phyloP scores from a whole-genome alignment of 2,329 filamentous ascomycete genomes.

The Onygenales sp. region DNA sequence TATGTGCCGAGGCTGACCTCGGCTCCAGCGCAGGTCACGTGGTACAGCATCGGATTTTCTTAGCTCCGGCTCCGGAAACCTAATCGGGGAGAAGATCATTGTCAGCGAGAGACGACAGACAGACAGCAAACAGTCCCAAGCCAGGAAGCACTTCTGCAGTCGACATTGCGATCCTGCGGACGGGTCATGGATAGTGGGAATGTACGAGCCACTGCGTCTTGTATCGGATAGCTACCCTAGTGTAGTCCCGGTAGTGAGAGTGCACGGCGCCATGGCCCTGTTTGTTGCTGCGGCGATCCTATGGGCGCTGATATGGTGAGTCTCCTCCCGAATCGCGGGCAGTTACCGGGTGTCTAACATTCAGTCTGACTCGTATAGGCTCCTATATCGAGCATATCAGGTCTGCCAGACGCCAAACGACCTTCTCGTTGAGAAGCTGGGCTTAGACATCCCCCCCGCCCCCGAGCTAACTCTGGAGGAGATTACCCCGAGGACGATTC shows the following conservation, averaged over 20 bases:
- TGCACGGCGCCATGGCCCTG: conserved; percentile 41
- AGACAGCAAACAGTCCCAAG: neutral
- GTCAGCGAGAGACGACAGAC: neutral
- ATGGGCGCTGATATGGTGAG: conserved; percentile 41
- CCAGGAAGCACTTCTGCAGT: neutral
- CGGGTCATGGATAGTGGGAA: conserved; percentile 29
- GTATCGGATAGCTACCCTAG: conserved; percentile 37
- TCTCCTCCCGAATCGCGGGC: neutral
- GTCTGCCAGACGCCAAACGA: conserved; percentile 86
- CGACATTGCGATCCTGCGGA: neutral
- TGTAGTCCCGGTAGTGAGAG: conserved; percentile 37
- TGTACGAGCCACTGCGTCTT: conserved; percentile 37
- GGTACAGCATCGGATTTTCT: neutral
- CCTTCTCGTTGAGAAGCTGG: conserved; percentile 80
- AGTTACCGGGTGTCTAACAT: neutral
- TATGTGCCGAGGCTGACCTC: neutral
- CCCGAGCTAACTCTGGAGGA: conserved; percentile 85
- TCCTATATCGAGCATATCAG: conserved; percentile 75
- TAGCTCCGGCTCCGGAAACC: neutral
- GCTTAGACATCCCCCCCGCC: conserved; percentile 83
- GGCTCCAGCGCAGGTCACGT: neutral
- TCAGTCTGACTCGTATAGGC: conserved; percentile 42
- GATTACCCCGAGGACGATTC: conserved; percentile 77
- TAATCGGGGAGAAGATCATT: neutral
- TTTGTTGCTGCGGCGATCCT: conserved; percentile 38